Conservation (phyloP, 2,329 filamentous ascomycete genomes). For the Colletotrichum aenigma region DNA sequence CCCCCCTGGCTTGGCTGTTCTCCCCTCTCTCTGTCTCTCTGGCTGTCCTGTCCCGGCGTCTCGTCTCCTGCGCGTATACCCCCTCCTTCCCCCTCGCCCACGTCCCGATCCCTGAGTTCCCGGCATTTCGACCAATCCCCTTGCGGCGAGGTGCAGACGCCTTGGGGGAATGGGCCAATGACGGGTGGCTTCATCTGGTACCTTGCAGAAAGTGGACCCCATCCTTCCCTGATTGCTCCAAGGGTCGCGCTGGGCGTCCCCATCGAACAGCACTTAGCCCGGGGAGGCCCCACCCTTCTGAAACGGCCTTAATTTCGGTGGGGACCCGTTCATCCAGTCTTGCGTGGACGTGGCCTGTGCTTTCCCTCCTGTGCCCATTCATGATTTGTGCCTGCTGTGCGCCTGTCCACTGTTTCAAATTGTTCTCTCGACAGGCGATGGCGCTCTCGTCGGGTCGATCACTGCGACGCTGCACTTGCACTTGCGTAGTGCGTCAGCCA, state of each 20-base stretch:
- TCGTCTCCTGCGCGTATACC: not conserved
- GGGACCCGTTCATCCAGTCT: constrained; percentile 23
- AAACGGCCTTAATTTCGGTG: constrained; percentile 24
- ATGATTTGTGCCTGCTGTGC: not conserved
- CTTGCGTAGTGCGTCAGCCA: not conserved
- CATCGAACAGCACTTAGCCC: constrained; percentile 17
- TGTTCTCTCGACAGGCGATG: not conserved
- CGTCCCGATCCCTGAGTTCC: not conserved
- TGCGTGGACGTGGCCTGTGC: constrained; percentile 9
- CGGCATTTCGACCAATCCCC: constrained; percentile 1
- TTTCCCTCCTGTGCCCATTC: not conserved
- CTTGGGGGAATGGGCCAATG: not conserved
- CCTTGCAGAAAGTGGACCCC: constrained; percentile 18
- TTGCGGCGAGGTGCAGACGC: not conserved
- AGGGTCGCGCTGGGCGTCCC: constrained; percentile 8
- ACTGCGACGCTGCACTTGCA: not conserved
- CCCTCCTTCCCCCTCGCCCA: not conserved
- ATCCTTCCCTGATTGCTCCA: constrained; percentile 21
- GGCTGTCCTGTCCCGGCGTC: not conserved
- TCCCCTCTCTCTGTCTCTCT: not conserved
- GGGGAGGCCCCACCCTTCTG: constrained; percentile 13
- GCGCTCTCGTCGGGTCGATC: not conserved
- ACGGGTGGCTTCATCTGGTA: constrained; percentile 17
- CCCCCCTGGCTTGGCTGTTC: not conserved
- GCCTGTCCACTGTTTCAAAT: not conserved